Conservation (phyloP, 2,329 filamentous ascomycete genomes). For the Rhinocladiella mackenziei region DNA sequence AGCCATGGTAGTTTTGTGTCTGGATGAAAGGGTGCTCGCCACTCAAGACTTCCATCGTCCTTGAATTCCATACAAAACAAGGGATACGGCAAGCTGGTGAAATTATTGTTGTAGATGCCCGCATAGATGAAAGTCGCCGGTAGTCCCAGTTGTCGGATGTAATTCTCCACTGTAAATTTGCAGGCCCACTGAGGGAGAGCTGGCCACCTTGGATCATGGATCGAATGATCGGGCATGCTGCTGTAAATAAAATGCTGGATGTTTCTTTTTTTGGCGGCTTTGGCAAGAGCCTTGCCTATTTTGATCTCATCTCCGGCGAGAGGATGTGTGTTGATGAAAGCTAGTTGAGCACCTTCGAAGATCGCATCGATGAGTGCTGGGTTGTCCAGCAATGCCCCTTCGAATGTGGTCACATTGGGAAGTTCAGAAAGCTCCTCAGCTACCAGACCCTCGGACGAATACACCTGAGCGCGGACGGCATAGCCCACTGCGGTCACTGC, state of each 20-base stretch:
- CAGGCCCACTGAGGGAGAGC: constrained; percentile 84
- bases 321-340: constrained; percentile 97
- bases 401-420: constrained; percentile 71
- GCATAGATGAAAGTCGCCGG: constrained; percentile 92
- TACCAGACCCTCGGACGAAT: constrained; percentile 80
- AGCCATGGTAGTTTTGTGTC: constrained; percentile 88
- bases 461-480: constrained; percentile 85
- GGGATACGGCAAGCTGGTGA: constrained; percentile 86
- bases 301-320: constrained; percentile 84
- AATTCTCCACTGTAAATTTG: constrained; percentile 90
- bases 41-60: constrained; percentile 78
- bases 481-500: constrained; percentile 92
- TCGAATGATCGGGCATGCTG: constrained; percentile 91
- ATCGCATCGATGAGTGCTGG: constrained; percentile 68
- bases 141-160: constrained; percentile 75
- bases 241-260: constrained; percentile 94
- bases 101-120: constrained; percentile 99
- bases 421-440: constrained; percentile 79
- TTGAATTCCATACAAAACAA: constrained; percentile 93
- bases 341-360: constrained; percentile 78
- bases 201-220: constrained; percentile 72
- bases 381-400: constrained; percentile 67
- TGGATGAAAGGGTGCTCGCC: constrained; percentile 91
- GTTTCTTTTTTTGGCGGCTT: constrained; percentile 73
- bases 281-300: constrained; percentile 82